These are phyloP conservation scores for Nannizzia gypsea DNA, from an alignment of 2,329 filamentous ascomycete genomes.

Conservation along the genomic window DNA sequence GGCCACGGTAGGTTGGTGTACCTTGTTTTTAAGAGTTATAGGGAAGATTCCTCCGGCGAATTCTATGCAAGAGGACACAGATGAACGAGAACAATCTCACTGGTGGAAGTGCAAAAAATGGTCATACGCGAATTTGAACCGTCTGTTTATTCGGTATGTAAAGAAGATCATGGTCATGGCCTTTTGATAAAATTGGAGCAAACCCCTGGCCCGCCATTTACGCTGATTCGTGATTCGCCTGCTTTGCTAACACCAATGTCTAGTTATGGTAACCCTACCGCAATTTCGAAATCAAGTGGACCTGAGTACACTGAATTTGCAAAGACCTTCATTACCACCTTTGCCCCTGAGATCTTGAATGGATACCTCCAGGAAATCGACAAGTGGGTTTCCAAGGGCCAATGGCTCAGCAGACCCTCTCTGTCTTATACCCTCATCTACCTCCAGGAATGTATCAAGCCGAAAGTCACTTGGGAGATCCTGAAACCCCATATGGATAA, in stretches of 20 bases:
- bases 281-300: constrained; percentile 59
- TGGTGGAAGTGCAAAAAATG: constrained; percentile 99
- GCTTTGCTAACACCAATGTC: not conserved
- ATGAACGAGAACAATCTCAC: constrained; percentile 84
- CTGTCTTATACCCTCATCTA: constrained; percentile 89
- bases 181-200: constrained; percentile 3
- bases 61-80: constrained; percentile 65
- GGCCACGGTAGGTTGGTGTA: constrained; percentile 89
- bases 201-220: not conserved
- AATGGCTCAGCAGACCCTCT: constrained; percentile 90
- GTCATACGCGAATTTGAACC: constrained; percentile 95
- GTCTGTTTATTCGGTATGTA: constrained; percentile 75
- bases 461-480: constrained; percentile 92
- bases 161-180: not conserved
- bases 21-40: constrained; percentile 81
- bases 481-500: constrained; percentile 89
- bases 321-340: constrained; percentile 79
- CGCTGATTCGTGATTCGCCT: not conserved
- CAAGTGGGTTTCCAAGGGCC: constrained; percentile 89
- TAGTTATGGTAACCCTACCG: constrained; percentile 80
- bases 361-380: constrained; percentile 90
- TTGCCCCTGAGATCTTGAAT: constrained; percentile 92
- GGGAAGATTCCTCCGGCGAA: constrained; percentile 69
- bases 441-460: constrained; percentile 92
- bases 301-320: constrained; percentile 71